A percentile compares a stretch with the other conserved stretches of the same genome.
Conservation (phyloP, 345 rosid genomes). For the Aquilaria yunnanensis region DNA sequence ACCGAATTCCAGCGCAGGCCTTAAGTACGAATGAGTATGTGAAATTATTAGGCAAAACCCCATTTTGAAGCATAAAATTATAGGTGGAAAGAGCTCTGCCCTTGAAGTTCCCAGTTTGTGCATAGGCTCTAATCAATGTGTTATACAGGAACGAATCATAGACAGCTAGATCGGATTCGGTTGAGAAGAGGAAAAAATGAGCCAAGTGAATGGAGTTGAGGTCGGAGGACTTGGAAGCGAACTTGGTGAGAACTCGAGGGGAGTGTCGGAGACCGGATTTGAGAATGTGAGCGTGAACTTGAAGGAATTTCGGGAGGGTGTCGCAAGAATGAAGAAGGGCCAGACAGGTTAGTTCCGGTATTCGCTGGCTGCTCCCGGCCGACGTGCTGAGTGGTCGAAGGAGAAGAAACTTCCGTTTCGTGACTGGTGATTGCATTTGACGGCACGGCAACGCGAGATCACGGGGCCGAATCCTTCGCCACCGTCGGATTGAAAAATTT, state of each 20-base stretch:
- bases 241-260: conserved; percentile 46
- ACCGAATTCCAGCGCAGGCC: conserved; percentile 47
- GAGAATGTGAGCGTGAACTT: conserved; percentile 33
- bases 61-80: conserved; percentile 24
- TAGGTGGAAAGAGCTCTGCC: conserved; percentile 27
- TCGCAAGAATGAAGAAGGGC: conserved; percentile 34
- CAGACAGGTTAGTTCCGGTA: conserved; percentile 41
- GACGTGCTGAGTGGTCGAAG: conserved; percentile 7
- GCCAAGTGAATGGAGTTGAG: conserved; percentile 34
- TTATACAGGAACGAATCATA: conserved; percentile 50
- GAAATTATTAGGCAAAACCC: conserved; percentile 39
- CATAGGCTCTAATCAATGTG: conserved; percentile 38
- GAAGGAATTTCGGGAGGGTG: conserved; percentile 23
- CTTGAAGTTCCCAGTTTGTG: conserved; percentile 23
- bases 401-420: conserved; percentile 8
- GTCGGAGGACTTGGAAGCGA: conserved; percentile 37
- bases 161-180: conserved; percentile 24
- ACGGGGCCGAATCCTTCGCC: too few species aligned
- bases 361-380: conserved; percentile 15
- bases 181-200: conserved; percentile 35
- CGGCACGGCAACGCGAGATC: too few species aligned
- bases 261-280: conserved; percentile 41
- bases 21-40: conserved; percentile 45
- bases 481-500: too few species aligned
- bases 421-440: conserved; percentile 19